Conservation (phyloP, 2,329 filamentous ascomycete genomes). For the Fusarium devonianum region DNA sequence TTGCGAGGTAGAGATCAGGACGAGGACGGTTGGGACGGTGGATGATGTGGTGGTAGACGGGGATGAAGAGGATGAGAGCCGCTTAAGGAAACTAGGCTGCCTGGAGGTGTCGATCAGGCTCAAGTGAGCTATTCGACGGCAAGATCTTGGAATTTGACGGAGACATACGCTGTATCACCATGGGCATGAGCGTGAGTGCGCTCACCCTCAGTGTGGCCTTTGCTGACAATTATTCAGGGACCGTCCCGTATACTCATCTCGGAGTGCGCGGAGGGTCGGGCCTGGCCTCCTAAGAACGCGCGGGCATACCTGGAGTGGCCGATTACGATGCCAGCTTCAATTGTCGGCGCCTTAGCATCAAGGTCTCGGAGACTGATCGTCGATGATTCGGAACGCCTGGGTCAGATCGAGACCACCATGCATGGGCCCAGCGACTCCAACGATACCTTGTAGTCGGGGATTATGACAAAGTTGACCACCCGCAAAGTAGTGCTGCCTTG, state of each 20-base stretch:
- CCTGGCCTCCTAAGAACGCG: too few relatives aligned
- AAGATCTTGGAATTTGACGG: conserved; percentile 16
- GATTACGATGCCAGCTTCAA: conserved; percentile 31
- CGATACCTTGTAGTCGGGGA: conserved; percentile 8
- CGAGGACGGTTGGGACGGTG: conserved; percentile 68
- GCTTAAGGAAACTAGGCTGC: conserved; percentile 59
- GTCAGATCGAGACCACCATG: conserved; percentile 14
- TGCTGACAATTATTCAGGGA: conserved; percentile 17
- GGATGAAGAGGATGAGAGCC: conserved; percentile 50
- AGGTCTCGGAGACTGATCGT: not conserved
- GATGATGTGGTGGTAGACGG: conserved; percentile 66
- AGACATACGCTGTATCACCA: conserved; percentile 10
- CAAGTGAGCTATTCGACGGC: conserved; percentile 45
- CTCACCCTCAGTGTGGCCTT: conserved; percentile 2
- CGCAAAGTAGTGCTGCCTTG: not conserved
- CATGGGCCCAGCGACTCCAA: conserved; percentile 19
- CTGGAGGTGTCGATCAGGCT: conserved; percentile 58
- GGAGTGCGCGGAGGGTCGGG: conserved; percentile 31
- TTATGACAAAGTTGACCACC: conserved; percentile 1
- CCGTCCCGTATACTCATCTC: conserved; percentile 17
- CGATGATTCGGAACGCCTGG: conserved; percentile 10
- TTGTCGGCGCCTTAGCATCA: not conserved
- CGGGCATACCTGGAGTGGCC: too few relatives aligned
- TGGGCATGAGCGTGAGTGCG: conserved; percentile 13
- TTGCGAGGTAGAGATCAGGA: conserved; percentile 65